Conservation (phyloP, 2,329 filamentous ascomycete species). For the Aureobasidium sp. region DNA sequence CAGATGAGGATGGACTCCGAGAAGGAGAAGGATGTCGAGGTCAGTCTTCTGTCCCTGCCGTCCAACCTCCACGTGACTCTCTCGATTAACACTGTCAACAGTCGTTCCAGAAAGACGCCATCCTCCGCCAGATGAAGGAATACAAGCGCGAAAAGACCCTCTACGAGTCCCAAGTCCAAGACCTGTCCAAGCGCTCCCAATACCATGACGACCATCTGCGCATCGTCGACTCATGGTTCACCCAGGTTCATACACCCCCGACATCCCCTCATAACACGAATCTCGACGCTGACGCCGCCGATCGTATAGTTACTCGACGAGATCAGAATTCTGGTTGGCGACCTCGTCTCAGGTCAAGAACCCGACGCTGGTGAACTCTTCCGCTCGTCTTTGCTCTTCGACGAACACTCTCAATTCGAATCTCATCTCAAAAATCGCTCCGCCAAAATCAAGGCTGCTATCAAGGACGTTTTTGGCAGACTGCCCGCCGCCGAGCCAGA, state of each 20-base stretch:
- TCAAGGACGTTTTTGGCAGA: constrained; percentile 57
- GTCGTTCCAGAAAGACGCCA: constrained; percentile 93
- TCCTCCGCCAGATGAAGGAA: constrained; percentile 94
- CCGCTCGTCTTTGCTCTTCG: constrained; percentile 44
- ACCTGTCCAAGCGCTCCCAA: constrained; percentile 65
- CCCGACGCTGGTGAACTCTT: constrained; percentile 32
- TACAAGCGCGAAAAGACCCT: constrained; percentile 85
- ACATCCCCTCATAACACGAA: background rate
- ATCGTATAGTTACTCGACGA: constrained; percentile 37
- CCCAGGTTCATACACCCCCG: constrained; percentile 57
- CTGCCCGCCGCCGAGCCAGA: constrained; percentile 52
- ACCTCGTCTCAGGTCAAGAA: constrained; percentile 7
- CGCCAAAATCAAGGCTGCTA: constrained; percentile 64
- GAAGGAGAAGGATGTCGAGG: constrained; percentile 64
- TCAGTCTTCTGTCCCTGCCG: constrained; percentile 39
- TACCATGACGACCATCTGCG: constrained; percentile 91
- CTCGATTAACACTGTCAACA: constrained; percentile 31
- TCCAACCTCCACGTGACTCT: constrained; percentile 13
- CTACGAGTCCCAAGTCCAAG: constrained; percentile 70
- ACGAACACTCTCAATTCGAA: constrained; percentile 56
- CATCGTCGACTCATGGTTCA: constrained; percentile 86
- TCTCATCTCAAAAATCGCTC: constrained; percentile 70
- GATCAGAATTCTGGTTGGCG: constrained; percentile 32
- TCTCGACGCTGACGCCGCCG: constrained; percentile 15
- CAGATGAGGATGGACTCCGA: constrained; percentile 53